These are phyloP conservation scores for Albugo laibachii DNA, from an alignment of 352 stramenopile genomes.

Conservation along the genomic window DNA sequence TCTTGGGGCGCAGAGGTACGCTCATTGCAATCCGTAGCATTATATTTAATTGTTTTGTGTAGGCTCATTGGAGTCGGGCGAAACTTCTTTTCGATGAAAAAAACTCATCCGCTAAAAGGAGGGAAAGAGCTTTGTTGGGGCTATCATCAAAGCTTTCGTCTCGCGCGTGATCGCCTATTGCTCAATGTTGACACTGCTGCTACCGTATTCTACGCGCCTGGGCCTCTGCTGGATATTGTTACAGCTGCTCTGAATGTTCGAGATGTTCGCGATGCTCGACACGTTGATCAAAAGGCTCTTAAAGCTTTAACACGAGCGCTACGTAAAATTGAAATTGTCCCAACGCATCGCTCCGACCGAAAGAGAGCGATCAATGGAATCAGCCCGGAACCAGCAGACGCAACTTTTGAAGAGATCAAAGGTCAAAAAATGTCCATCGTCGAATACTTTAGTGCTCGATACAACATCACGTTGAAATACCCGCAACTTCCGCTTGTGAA, in stretches of 20 bases:
- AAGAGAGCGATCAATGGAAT: slow-evolving; percentile 32
- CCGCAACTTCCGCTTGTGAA: slow-evolving; percentile 49
- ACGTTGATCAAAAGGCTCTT: slow-evolving; percentile 14
- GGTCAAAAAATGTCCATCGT: slow-evolving; percentile 26
- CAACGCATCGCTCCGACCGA: slow-evolving; percentile 37
- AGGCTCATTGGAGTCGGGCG: slow-evolving; percentile 34
- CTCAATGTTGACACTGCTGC: slow-evolving; percentile 57
- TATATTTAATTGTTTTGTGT: slow-evolving; percentile 1
- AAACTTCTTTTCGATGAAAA: slow-evolving; percentile 57
- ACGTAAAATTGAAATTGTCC: slow-evolving; percentile 28
- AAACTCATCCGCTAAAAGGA: slow-evolving; percentile 25
- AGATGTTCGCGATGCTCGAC: slow-evolving; percentile 16
- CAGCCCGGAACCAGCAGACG: slow-evolving; percentile 18
- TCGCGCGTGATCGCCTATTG: slow-evolving; percentile 28
- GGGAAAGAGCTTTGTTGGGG: slow-evolving; percentile 54
- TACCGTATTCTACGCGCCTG: slow-evolving; percentile 43
- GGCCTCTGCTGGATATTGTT: slow-evolving; percentile 29
- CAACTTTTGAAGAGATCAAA: slow-evolving; percentile 31
- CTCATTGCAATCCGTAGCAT: not conserved
- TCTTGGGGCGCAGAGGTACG: slow-evolving; percentile 17
- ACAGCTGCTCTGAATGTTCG: slow-evolving; percentile 16
- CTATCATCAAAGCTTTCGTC: slow-evolving; percentile 44
- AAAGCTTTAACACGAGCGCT: slow-evolving; percentile 17
- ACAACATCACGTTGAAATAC: slow-evolving; percentile 33
- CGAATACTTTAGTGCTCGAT: slow-evolving; percentile 36